These are phyloP conservation scores for Trichoderma semiorbis DNA, from an alignment of 2,329 filamentous ascomycete species.

Conservation along the genomic window DNA sequence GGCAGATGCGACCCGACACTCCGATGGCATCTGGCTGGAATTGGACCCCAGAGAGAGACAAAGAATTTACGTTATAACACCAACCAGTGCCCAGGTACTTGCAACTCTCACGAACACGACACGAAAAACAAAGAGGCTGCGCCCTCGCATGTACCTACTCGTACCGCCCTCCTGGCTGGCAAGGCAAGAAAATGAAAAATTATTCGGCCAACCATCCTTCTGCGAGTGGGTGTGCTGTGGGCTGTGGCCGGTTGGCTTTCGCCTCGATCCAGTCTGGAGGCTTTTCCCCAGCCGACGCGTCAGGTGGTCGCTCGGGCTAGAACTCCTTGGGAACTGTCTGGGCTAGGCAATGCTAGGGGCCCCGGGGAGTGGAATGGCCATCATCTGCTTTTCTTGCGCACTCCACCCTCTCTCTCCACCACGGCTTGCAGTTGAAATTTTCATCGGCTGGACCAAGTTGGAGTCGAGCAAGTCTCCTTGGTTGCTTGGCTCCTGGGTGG, in stretches of 20 bases:
- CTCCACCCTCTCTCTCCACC: slow-evolving; percentile 10
- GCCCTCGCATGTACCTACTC: slow-evolving; percentile 7
- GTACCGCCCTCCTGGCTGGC: neutral
- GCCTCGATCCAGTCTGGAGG: slow-evolving; percentile 12
- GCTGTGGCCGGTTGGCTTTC: slow-evolving; percentile 6
- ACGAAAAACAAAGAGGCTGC: neutral
- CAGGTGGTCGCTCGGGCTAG: slow-evolving; percentile 18
- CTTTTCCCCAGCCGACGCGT: slow-evolving; percentile 16
- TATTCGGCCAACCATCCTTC: slow-evolving; percentile 7
- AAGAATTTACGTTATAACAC: neutral
- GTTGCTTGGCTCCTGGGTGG: neutral
- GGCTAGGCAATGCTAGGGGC: slow-evolving; percentile 4
- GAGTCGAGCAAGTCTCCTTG: neutral
- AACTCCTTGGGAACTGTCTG: neutral
- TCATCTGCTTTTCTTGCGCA: neutral
- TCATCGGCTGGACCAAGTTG: slow-evolving; percentile 3
- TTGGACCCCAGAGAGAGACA: neutral
- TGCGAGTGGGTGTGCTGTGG: slow-evolving; percentile 11
- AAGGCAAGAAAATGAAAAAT: neutral
- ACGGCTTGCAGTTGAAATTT: slow-evolving; percentile 13
- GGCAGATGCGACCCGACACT: neutral
- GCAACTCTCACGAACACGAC: neutral
- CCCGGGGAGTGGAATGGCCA: slow-evolving; percentile 12
- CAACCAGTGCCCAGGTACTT: neutral
- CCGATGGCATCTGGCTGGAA: neutral